Base-by-base conservation (phyloP, 2,329 filamentous ascomycete genomes). In the Talaromyces sp. region DNA sequence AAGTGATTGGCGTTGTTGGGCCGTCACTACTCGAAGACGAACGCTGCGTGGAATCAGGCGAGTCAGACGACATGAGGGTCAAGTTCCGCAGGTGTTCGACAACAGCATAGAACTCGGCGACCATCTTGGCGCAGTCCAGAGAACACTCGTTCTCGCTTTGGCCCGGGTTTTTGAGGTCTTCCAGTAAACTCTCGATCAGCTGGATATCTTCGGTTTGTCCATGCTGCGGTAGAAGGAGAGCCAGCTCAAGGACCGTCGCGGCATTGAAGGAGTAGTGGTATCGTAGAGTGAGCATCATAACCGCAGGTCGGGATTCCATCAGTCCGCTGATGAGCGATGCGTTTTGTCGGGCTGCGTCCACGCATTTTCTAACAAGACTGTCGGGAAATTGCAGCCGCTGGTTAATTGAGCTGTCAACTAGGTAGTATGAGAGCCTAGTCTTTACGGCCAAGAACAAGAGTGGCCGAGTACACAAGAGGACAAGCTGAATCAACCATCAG, bases 251-350 rank as follows among this genome's bases (percentile, higher is more conserved):
- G 19, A 81, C 73, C 41, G 81, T 73, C 59, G 80, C 78, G 2
- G 81, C 79, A 66, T 81, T 82, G 71, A 83, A 82, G 43, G 82
- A 73, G 64, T 78, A 76, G 68, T 82, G 80, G 19, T 51, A 58
- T 21, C 41, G 56, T 31, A 58, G 43, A 31, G 56, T 58, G 5
- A 58, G 24, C 55, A 82, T 62, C 35, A 63, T 58, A 35, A 57
- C 70, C 10, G 77, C 77, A 0, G 76, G 72, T 46, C 81, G 75
- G 9, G 80, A 72, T 2, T 81, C 73, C 63, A 77, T 80, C 14
- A 80, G 67, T 59, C 78, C 74, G 19, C 75, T 72, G 9, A 77
- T 81, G 1, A 83, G 72, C 1, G 70, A 69, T 35, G 83, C 72
- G 60, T 82, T 83, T 59, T 70, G 72, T 21, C 79, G 73, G 5